These are phyloP conservation scores for Asterochloris erici DNA, from an alignment of 139 green algal species.

Conservation along the genomic window DNA sequence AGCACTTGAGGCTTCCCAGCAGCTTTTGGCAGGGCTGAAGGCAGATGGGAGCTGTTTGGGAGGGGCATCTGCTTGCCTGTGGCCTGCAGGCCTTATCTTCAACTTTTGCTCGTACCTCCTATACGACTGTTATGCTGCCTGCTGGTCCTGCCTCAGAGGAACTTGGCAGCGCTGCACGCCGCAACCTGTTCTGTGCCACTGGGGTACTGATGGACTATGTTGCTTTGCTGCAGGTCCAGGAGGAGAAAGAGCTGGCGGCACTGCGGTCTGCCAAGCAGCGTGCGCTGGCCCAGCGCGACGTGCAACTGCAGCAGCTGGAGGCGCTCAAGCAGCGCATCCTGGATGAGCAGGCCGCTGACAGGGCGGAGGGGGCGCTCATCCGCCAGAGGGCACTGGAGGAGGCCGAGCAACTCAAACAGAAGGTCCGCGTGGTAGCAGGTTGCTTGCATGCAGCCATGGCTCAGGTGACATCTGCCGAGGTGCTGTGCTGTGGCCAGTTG, in stretches of 20 bases:
- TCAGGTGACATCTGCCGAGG: too few relatives aligned
- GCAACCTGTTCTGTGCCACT: too few relatives aligned
- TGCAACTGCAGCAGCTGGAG: slow-evolving; percentile 66
- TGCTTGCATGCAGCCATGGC: neutral
- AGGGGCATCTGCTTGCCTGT: too few relatives aligned
- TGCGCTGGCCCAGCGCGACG: slow-evolving; percentile 52
- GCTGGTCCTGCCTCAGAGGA: too few relatives aligned
- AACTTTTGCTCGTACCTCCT: too few relatives aligned
- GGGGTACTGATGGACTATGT: neutral
- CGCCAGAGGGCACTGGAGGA: slow-evolving; percentile 24
- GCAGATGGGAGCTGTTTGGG: too few relatives aligned
- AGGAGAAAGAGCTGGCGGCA: slow-evolving; percentile 57
- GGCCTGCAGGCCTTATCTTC: too few relatives aligned
- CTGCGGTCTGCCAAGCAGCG: slow-evolving; percentile 35
- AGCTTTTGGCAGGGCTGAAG: too few relatives aligned
- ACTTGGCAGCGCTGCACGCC: too few relatives aligned
- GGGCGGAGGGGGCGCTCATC: slow-evolving; percentile 11
- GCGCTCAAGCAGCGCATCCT: slow-evolving; percentile 45
- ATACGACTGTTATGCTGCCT: too few relatives aligned
- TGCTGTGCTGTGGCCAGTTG: too few relatives aligned
- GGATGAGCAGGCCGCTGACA: slow-evolving; percentile 13
- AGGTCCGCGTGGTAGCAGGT: neutral
- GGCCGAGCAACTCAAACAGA: slow-evolving; percentile 23
- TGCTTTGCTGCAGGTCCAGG: slow-evolving; percentile 36
- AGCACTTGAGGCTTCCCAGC: too few relatives aligned